Evolutionary conservation across 345 rosid species (phyloP), one percentile per base, ranked within the genome.

Genomic region (Acer campestre): DNA sequence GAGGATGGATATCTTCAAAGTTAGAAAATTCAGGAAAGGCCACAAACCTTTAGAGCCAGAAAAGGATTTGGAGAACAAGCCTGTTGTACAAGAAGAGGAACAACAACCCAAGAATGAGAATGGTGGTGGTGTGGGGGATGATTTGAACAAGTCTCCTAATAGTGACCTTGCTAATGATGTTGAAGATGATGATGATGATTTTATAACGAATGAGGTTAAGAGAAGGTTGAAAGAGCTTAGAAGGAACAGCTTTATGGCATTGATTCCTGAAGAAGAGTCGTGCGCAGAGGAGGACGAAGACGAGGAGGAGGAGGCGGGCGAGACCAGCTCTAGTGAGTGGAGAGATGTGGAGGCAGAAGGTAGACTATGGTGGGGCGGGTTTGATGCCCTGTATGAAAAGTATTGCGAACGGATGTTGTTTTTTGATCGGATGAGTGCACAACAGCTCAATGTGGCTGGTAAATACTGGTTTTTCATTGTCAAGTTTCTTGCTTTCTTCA

Each of bases 331-430:
- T 17, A 79, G 68, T 68, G 91, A 90, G 77, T 96, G 98, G 97
- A 90, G 94, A 82, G 99, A 94, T 80, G 91, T 91, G 10, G 99
- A 91, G 75, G 97, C 93, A 22, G 93, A 94, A 80, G 97, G 91
- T 58, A 88, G 94, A 74, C 93, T 88, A 78, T 94, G 97, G 99
- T 96, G 99, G 98, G 93, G 92, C 61, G 98, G 98, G 10, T 92
- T 96, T 81, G 97, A 94, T 88, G 91, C 88, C 81, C 87, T 94
- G 17, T 92, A 96, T 83, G 97, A 86, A 56, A 93, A 91, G 85
- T 96, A 96, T 78, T 89, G 95, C 14, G 97, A 94, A 74, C 80
- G 92, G 64, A 96, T 96, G 98, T 84, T 96, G 75, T 91, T 86
- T 87, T 96, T 89, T 75, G 97, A 92, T 84, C 86, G 89, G 29